phyloP scores from a whole-genome alignment of 352 stramenopile genomes.

The Phytophthora sp. region DNA sequence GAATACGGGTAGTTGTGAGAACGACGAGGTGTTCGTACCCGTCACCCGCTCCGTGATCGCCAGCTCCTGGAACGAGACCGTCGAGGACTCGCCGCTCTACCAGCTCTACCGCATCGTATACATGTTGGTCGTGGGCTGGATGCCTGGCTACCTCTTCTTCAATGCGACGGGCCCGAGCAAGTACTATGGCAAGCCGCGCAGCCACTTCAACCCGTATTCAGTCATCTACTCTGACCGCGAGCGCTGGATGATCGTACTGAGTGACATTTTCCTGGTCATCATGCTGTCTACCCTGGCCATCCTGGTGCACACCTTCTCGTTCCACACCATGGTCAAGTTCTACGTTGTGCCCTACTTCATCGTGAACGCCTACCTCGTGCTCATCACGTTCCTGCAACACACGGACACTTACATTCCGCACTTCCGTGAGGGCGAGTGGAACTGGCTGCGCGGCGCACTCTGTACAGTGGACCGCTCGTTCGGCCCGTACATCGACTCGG shows the following conservation, averaged over 20 bases:
- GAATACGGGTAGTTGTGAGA: slow-evolving; percentile 94
- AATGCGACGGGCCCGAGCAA: slow-evolving; percentile 93
- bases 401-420: slow-evolving; percentile 98
- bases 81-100: slow-evolving; percentile 95
- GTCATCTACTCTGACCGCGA: slow-evolving; percentile 95
- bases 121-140: slow-evolving; percentile 95
- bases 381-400: slow-evolving; percentile 99
- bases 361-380: slow-evolving; percentile 96
- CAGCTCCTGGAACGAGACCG: slow-evolving; percentile 69
- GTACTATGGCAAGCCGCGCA: slow-evolving; percentile 84
- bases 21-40: slow-evolving; percentile 98
- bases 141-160: slow-evolving; percentile 97
- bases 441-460: slow-evolving; percentile 96
- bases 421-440: slow-evolving; percentile 95
- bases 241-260: slow-evolving; percentile 93
- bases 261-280: slow-evolving; percentile 88
- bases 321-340: slow-evolving; percentile 89
- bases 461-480: slow-evolving; percentile 98
- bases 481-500: slow-evolving; percentile 94
- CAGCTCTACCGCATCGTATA: slow-evolving; percentile 94
- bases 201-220: slow-evolving; percentile 96
- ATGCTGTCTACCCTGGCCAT: slow-evolving; percentile 63
- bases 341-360: slow-evolving; percentile 97
- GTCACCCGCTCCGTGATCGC: slow-evolving; percentile 75
- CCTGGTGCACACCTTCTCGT: slow-evolving; percentile 70